These are phyloP conservation scores for Fusarium aywerte DNA, from an alignment of 2,329 filamentous ascomycete species.

Conservation along the genomic window DNA sequence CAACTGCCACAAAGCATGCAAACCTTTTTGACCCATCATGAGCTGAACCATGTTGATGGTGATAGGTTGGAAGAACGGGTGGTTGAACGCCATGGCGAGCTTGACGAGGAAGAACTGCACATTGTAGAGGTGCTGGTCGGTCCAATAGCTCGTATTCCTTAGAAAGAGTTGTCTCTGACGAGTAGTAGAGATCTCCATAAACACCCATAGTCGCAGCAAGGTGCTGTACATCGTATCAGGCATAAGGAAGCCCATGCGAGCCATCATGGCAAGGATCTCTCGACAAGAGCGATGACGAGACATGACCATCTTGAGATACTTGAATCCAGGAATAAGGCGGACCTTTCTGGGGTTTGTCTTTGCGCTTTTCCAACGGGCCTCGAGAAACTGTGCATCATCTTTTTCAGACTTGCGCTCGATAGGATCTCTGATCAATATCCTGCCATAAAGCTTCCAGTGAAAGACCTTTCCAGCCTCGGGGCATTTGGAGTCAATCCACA, in stretches of 20 bases:
- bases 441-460: slow-evolving; percentile 68
- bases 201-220: slow-evolving; percentile 76
- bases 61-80: slow-evolving; percentile 67
- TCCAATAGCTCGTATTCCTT: slow-evolving; percentile 64
- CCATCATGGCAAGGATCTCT: slow-evolving; percentile 72
- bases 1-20: slow-evolving; percentile 68
- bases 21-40: slow-evolving; percentile 67
- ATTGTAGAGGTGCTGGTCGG: slow-evolving; percentile 68
- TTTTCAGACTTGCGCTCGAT: slow-evolving; percentile 54
- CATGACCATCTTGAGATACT: slow-evolving; percentile 75
- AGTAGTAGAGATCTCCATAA: slow-evolving; percentile 74
- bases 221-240: slow-evolving; percentile 59
- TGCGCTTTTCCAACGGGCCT: slow-evolving; percentile 8
- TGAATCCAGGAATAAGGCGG: slow-evolving; percentile 69
- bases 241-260: slow-evolving; percentile 66
- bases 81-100: slow-evolving; percentile 74
- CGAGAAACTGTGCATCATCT: slow-evolving; percentile 14
- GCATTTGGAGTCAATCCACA: slow-evolving; percentile 64
- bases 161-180: slow-evolving; percentile 65
- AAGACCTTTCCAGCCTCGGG: slow-evolving; percentile 68
- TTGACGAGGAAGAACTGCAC: slow-evolving; percentile 76
- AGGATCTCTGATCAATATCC: slow-evolving; percentile 70
- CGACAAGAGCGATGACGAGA: slow-evolving; percentile 65
- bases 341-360: slow-evolving; percentile 44
- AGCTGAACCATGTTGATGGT: slow-evolving; percentile 64